phyloP scores from a whole-genome alignment of 768 basidiomycete species.

The Cyclocybe aegerita region DNA sequence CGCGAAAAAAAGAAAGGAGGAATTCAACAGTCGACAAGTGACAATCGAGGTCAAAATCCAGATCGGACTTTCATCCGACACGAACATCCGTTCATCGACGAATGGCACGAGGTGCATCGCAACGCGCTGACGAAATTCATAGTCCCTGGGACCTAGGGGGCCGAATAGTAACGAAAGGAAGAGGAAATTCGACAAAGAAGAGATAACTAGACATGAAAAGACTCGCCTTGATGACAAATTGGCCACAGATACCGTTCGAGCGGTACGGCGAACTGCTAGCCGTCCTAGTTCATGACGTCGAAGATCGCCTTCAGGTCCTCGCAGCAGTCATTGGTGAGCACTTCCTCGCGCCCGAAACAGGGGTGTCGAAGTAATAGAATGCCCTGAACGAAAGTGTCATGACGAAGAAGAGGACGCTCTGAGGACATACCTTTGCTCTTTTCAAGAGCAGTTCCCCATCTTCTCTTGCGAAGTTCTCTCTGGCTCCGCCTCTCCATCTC shows the following conservation, averaged over 20 bases:
- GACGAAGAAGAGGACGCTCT: no score
- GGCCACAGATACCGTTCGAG: slow-evolving; percentile 92
- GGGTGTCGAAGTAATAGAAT: slow-evolving; percentile 94
- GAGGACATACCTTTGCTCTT: slow-evolving; percentile 89
- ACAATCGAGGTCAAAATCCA: no score
- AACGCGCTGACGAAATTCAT: no score
- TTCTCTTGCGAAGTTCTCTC: slow-evolving; percentile 48
- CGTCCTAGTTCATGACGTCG: slow-evolving; percentile 96
- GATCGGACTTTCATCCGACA: no score
- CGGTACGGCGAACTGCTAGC: slow-evolving; percentile 94
- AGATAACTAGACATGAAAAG: not conserved
- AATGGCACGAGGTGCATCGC: no score
- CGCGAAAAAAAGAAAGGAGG: no score
- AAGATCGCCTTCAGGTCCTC: slow-evolving; percentile 98
- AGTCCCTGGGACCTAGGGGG: no score
- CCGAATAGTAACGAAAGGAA: no score
- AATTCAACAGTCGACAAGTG: no score
- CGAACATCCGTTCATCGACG: no score
- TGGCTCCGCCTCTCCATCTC: slow-evolving; percentile 24
- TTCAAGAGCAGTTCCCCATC: slow-evolving; percentile 83
- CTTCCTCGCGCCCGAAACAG: slow-evolving; percentile 96
- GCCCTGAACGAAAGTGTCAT: slow-evolving; percentile 56
- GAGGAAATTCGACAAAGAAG: no score
- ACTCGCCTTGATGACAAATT: slow-evolving; percentile 87
- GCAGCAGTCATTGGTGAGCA: slow-evolving; percentile 94